A percentile compares a stretch with the other conserved stretches of the same genome.
These are phyloP conservation scores for Termitomyces sp. DNA, from an alignment of 768 basidiomycete species.

Conservation along the genomic window DNA sequence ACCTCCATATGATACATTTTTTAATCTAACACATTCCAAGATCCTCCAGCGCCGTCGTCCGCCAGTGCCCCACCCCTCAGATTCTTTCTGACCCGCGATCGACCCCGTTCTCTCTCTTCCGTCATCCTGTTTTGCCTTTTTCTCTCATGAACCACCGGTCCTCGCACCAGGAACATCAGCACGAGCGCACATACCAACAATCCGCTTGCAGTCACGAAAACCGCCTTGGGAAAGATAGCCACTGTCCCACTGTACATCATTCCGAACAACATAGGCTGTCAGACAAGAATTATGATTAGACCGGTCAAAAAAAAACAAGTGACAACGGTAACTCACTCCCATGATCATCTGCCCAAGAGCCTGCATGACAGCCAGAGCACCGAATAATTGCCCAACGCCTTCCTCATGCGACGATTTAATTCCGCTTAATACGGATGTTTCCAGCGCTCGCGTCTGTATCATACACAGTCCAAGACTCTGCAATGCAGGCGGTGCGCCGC, in stretches of 20 bases:
- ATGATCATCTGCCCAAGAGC: conserved; percentile 64
- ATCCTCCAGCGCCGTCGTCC: conserved; percentile 12
- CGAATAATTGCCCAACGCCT: conserved; percentile 56
- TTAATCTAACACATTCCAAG: background rate
- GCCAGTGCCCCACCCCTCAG: conserved; percentile 31
- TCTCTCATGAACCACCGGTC: conserved; percentile 27
- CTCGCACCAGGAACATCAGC: conserved; percentile 34
- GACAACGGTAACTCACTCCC: conserved; percentile 30
- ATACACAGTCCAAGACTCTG: conserved; percentile 73
- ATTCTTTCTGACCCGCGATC: conserved; percentile 47
- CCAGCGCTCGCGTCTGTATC: conserved; percentile 36
- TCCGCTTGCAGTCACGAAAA: conserved; percentile 55
- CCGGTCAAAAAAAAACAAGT: background rate
- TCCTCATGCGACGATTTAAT: conserved; percentile 17
- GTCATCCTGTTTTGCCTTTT: conserved; percentile 13
- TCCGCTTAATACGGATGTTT: conserved; percentile 12
- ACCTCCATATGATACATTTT: conserved; percentile 3
- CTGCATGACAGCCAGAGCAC: conserved; percentile 67
- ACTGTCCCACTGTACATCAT: conserved; percentile 68
- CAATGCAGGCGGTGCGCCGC: conserved; percentile 62
- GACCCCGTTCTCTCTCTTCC: conserved; percentile 34
- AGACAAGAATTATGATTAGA: conserved; percentile 5
- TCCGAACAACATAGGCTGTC: conserved; percentile 67
- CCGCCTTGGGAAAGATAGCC: conserved; percentile 60
- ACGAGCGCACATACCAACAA: conserved; percentile 38